Percentiles rank a stretch among this genome's conserved stretches.
These are phyloP conservation scores for Chlorella variabilis DNA, from an alignment of 163 green algal genomes.

Conservation along the genomic window DNA sequence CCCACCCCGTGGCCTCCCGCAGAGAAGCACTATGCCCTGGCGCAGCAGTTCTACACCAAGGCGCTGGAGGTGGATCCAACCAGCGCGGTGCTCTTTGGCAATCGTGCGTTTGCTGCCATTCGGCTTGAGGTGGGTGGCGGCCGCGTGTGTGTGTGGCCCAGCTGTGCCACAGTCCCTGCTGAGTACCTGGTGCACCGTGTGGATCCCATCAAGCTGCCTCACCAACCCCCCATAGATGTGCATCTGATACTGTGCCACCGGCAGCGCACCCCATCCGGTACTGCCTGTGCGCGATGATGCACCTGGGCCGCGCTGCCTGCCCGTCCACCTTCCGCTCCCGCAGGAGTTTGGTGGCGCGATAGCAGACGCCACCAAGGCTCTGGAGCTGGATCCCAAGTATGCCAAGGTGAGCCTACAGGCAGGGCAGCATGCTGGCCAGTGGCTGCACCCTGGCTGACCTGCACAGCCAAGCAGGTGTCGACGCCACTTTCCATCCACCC, in stretches of 20 bases:
- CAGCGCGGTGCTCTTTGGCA: constrained; percentile 79
- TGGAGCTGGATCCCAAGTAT: constrained; percentile 90
- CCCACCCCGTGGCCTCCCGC: constrained; percentile 11
- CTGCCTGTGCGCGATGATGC: not conserved
- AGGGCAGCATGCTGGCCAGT: too few species aligned
- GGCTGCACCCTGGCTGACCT: too few species aligned
- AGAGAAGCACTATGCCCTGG: constrained; percentile 88
- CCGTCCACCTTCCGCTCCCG: constrained; percentile 71
- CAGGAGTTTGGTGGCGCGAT: constrained; percentile 93
- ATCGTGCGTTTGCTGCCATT: constrained; percentile 90
- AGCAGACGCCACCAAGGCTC: constrained; percentile 85
- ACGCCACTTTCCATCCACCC: too few species aligned
- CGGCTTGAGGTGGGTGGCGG: constrained; percentile 35
- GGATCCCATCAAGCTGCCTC: too few species aligned
- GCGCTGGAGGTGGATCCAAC: constrained; percentile 79
- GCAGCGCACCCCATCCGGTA: too few species aligned
- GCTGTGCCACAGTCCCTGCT: too few species aligned
- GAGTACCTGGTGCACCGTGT: too few species aligned
- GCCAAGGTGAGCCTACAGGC: too few species aligned
- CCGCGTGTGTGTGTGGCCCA: too few species aligned
- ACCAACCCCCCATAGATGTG: too few species aligned
- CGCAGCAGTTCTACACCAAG: constrained; percentile 83
- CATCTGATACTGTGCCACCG: too few species aligned
- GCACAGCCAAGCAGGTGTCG: too few species aligned
- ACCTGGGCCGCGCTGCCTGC: not conserved